A percentile compares a stretch with the other conserved stretches of the same genome.
These are phyloP conservation scores for Yamadazyma trypodendri DNA, from an alignment of 1,139 yeast genomes.

Conservation along the genomic window DNA sequence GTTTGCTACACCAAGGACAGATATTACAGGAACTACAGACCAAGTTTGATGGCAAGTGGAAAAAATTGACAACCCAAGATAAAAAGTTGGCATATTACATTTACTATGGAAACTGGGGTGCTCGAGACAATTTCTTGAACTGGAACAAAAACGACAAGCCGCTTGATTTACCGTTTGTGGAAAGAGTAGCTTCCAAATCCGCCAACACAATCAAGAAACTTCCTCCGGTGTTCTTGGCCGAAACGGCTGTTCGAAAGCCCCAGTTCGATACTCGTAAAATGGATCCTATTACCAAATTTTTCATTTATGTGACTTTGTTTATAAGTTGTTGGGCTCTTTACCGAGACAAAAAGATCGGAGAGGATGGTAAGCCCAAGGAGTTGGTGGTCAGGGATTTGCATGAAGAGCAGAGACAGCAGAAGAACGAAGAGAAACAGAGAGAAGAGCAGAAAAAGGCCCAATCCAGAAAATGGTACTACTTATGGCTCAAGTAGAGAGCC, in stretches of 20 bases:
- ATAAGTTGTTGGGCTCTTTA: constrained; percentile 44
- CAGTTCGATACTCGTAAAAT: constrained; percentile 52
- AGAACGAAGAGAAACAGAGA: constrained; percentile 10
- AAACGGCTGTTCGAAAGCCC: constrained; percentile 44
- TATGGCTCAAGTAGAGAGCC: constrained; percentile 22
- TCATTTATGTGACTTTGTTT: constrained; percentile 47
- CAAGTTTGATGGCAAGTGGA: constrained; percentile 54
- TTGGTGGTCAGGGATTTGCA: constrained; percentile 37
- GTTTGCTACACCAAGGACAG: constrained; percentile 58
- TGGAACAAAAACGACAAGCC: constrained; percentile 43
- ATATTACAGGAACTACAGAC: constrained; percentile 54
- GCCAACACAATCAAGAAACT: constrained; percentile 26
- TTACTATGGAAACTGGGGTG: constrained; percentile 66
- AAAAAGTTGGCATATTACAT: constrained; percentile 56
- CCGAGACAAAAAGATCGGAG: constrained; percentile 51
- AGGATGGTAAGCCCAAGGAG: constrained; percentile 47
- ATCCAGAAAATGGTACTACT: constrained; percentile 26
- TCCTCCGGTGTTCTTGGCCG: constrained; percentile 46
- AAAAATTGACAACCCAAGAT: constrained; percentile 38
- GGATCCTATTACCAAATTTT: constrained; percentile 55
- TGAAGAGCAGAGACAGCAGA: constrained; percentile 28
- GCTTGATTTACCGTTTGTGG: constrained; percentile 55
- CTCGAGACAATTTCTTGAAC: constrained; percentile 53
- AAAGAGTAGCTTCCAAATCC: constrained; percentile 31
- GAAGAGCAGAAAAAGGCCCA: constrained; percentile 12